phyloP scores from a whole-genome alignment of 768 basidiomycete genomes.

The Macrocybe gigantea region DNA sequence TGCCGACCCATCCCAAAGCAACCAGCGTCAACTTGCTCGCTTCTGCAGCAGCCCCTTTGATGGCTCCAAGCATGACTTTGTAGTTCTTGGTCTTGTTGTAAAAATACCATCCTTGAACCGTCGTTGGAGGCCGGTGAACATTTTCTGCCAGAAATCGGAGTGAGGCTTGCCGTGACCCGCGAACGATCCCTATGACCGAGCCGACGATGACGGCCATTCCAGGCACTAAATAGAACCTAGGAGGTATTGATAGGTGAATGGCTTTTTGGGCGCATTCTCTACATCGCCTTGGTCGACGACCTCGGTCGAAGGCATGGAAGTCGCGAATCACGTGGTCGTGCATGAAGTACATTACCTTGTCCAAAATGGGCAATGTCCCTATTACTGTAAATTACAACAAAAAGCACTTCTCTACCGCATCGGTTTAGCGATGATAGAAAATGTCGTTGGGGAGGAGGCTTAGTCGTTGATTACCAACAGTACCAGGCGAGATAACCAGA shows the following conservation, averaged over 20 bases:
- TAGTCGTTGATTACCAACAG: too few relatives aligned
- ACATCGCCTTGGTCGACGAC: slow-evolving; percentile 7
- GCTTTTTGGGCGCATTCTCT: slow-evolving; percentile 6
- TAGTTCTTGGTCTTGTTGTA: slow-evolving; percentile 98
- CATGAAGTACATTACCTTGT: too few relatives aligned
- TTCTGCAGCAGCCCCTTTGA: slow-evolving; percentile 61
- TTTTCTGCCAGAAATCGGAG: slow-evolving; percentile 90
- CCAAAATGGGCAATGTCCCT: too few relatives aligned
- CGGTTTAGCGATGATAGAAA: too few relatives aligned
- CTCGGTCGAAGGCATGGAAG: slow-evolving; percentile 2
- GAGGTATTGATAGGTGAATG: slow-evolving; percentile 25
- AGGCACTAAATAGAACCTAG: slow-evolving; percentile 59
- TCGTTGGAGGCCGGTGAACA: slow-evolving; percentile 79
- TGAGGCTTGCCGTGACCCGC: slow-evolving; percentile 64
- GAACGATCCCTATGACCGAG: slow-evolving; percentile 63
- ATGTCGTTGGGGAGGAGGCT: too few relatives aligned
- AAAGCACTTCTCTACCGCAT: too few relatives aligned
- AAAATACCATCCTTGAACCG: slow-evolving; percentile 89
- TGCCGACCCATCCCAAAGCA: slow-evolving; percentile 35
- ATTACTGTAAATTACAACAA: too few relatives aligned
- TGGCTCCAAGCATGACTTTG: slow-evolving; percentile 64
- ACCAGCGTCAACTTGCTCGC: slow-evolving; percentile 40
- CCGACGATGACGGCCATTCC: slow-evolving; percentile 56
- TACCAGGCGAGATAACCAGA: too few relatives aligned
- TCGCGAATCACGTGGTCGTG: not conserved